Evolutionary conservation across 495 filamentous ascomycete species (phyloP), one percentile per base, ranked within the genome.

Genomic region (Penicillium macrosclerotiorum): DNA sequence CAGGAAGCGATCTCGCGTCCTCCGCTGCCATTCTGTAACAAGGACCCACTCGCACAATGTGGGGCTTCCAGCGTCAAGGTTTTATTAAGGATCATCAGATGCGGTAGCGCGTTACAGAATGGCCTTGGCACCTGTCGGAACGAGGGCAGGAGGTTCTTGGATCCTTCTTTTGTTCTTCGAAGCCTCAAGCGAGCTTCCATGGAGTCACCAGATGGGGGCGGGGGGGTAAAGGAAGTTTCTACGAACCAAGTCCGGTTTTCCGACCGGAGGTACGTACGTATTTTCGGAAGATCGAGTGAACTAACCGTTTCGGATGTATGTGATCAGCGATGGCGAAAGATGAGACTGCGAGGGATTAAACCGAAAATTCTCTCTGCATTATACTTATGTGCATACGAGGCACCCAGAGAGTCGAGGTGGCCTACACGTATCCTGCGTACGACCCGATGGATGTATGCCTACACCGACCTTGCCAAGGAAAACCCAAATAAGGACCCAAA

Each of bases 71-170:
- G 40, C 16, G 52, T 59, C 60, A 69, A 69, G 65, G 68, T 72
- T 70, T 70, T 38, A 72, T 72, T 69, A 72, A 69, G 68, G 68
- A 67, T 67, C 58, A 53, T 60, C 67, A 57, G 37, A 62, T 53
- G 45, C 51, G 35, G 59, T 67, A 69, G 65, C 51, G 64, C 39
- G 63, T 63, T 58, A 60, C 57, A 60, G 50, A 38, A 45, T 47
- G 20, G 25, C 36, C 68, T 68, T 68, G 68, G 67, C 64, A 43
- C 44, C 52, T 35, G 37, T 53, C 49, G 45, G 37, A 49, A 47
- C 29, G 32, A 37, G 42, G 36, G 9, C 37, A 37, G 20, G 16
- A 29, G 17, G 32, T 29, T 44, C 53, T 43, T 55, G 51, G 57
- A 64, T 57, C 52, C 46, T 25, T 45, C 37, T 38, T 49, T 62